These are phyloP conservation scores for Tricholoma bakamatsutake DNA, from an alignment of 768 basidiomycete species.

Conservation along the genomic window DNA sequence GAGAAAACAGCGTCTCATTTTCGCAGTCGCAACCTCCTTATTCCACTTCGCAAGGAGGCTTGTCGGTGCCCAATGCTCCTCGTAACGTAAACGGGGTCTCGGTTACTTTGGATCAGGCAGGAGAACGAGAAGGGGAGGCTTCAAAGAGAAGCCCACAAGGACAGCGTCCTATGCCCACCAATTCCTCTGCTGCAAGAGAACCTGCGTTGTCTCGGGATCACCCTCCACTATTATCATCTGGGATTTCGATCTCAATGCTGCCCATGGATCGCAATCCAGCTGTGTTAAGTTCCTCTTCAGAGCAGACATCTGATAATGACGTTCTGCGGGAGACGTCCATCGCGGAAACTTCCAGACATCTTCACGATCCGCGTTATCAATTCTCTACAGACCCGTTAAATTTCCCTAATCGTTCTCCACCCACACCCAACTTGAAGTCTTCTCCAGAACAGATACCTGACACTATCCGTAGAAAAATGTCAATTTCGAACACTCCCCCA, in stretches of 20 bases:
- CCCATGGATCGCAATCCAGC: background rate
- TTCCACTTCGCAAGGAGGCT: background rate
- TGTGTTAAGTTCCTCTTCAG: background rate
- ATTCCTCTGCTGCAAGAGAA: background rate
- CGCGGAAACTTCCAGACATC: background rate
- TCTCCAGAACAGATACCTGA: constrained; percentile 2
- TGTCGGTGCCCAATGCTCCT: background rate
- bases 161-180: constrained; percentile 1
- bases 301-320: background rate
- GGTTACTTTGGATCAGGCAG: background rate
- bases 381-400: background rate
- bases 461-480: background rate
- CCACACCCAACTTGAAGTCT: background rate
- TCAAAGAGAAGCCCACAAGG: constrained; percentile 1
- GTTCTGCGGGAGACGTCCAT: background rate
- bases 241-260: background rate
- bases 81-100: background rate
- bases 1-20: background rate
- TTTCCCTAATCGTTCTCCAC: background rate
- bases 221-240: background rate
- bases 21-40: background rate
- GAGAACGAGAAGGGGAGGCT: background rate
- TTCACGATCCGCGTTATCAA: background rate
- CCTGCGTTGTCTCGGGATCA: background rate
- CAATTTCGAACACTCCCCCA: background rate